Evolutionary conservation across 2,329 filamentous ascomycete genomes (phyloP), one percentile per base, ranked within the genome.

Genomic region (Dactylellina cionopaga): DNA sequence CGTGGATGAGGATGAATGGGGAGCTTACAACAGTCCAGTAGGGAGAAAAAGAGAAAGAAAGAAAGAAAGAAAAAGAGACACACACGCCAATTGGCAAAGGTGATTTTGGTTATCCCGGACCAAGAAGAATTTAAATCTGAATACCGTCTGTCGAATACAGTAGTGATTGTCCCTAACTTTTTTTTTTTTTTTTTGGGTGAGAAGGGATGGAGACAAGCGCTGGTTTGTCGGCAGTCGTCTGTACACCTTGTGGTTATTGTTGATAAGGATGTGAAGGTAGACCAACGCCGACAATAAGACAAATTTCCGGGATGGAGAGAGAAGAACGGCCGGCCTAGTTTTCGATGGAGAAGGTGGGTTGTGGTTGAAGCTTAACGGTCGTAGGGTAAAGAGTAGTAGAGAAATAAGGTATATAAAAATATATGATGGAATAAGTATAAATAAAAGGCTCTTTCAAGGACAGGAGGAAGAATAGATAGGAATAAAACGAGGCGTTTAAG

Each of bases 141-240:
- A n/a, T n/a, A n/a, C n/a, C n/a, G n/a, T n/a, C n/a, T n/a, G n/a
- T n/a, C n/a, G n/a, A n/a, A n/a, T n/a, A n/a, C n/a, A n/a, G n/a
- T n/a, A n/a, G n/a, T n/a, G n/a, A n/a, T n/a, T n/a, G n/a, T n/a
- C n/a, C n/a, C n/a, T n/a, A n/a, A n/a, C n/a, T 10, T 41, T 15
- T 10, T 5, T 5, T 22, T 24, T 44, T 44, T 9, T 10, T 44
- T 44, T 17, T 5, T 4, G 41, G 17, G 41, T 5, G 41, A 44
- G 15, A 19, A 47, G 47, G 56, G 33, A 54, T 55, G 35, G 27
- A 25, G 33, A 58, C 49, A 37, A 46, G 69, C 41, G 74, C 47
- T n/a, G 35, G 64, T 10, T 46, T 54, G 56, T 73, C 37, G 74
- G 46, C 41, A 22, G 70, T 46, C 24, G 49, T 52, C 47, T 22